phyloP scores from a whole-genome alignment of 2,329 filamentous ascomycete species.

The Atkinsonella texensis region DNA sequence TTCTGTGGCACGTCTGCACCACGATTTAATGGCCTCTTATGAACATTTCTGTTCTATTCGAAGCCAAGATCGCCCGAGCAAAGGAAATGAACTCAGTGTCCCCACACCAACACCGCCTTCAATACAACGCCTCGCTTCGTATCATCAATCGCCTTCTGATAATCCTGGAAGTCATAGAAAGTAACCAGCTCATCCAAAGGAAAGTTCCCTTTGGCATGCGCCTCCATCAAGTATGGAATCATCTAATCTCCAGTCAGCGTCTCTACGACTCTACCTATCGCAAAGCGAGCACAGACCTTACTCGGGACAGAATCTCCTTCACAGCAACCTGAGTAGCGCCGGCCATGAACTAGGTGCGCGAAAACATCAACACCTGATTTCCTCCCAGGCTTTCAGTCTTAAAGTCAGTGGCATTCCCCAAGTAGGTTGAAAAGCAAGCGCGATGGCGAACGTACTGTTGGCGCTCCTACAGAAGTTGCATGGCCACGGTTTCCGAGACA shows the following conservation, averaged over 20 bases:
- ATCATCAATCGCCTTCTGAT: conserved; percentile 1
- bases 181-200: neutral
- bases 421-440: too few relatives aligned
- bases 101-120: conserved; percentile 9
- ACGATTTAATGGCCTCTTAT: too few relatives aligned
- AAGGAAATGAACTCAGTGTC: neutral
- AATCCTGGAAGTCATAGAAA: conserved; percentile 2
- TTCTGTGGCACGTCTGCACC: too few relatives aligned
- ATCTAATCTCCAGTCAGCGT: neutral
- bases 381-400: neutral
- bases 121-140: conserved; percentile 18
- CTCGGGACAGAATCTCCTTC: conserved; percentile 3
- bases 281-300: neutral
- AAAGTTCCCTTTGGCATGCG: conserved; percentile 1
- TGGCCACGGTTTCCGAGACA: conserved; percentile 19
- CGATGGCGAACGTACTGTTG: neutral
- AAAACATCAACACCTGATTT: neutral
- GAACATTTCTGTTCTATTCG: too few relatives aligned
- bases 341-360: neutral
- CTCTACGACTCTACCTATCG: too few relatives aligned
- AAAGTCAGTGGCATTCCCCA: too few relatives aligned
- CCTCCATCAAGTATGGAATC: neutral
- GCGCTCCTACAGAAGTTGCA: neutral
- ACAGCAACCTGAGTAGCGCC: conserved; percentile 1
- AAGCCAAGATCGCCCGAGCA: too few relatives aligned